Evolutionary conservation across 345 rosid genomes (phyloP), one percentile per base, ranked within the genome.

Genomic region (Salix dunnii): DNA sequence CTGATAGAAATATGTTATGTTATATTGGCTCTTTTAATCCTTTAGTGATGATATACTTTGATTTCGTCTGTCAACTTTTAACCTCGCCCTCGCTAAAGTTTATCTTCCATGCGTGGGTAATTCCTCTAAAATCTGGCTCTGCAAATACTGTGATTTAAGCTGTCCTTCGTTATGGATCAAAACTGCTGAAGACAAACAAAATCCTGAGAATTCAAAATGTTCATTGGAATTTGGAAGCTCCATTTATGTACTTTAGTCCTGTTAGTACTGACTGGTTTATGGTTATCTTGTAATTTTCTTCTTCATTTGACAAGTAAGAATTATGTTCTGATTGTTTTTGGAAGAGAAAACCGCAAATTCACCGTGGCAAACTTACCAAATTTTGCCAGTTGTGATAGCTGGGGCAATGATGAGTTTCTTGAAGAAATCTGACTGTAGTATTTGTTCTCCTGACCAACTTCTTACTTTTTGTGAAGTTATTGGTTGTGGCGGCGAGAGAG

Each of bases 401-500:
- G 63, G 33, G 48, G 17, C 21, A 51, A 33, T 4, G 43, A 33
- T 35, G 51, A 49, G 14, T 48, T 74, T n/a, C 17, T 12, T 13
- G 7, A 48, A 30, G 33, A 27, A 67, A 75, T n/a, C n/a, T n/a
- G n/a, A n/a, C 53, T 5, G 2, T 51, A 25, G 40, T 42, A 66
- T 38, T 16, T 66, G 28, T 36, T 53, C 16, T 53, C 51, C 71
- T 74, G 77, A 74, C 66, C 48, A 64, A 13, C 36, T 64, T 76
- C 31, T 5, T 72, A 10, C 36, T 36, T 75, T 77, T 31, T 72
- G 13, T 86, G 67, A 81, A 94, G 97, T 92, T 76, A 79, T 93
- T 83, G 99, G 98, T 43, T 91, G 96, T 74, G 80, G 81, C 64
- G 98, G 97, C 43, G 99, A 90, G 82, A 84, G 79, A 10, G 98